These are phyloP conservation scores for Apiospora phragmitis DNA, from an alignment of 2,329 filamentous ascomycete species.

Conservation along the genomic window DNA sequence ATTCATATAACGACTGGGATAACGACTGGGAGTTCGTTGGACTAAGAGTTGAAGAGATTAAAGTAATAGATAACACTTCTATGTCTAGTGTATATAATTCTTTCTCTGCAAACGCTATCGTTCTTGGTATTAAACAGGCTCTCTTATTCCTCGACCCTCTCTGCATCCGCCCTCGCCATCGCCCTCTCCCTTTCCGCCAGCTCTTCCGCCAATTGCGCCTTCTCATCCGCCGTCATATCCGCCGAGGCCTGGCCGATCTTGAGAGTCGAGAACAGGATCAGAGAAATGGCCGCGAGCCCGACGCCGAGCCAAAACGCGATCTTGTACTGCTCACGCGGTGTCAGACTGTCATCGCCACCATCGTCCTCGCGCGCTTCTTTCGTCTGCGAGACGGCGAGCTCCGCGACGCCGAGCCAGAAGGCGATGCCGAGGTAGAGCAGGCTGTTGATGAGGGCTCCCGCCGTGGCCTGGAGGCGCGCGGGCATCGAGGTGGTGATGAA, in stretches of 20 bases:
- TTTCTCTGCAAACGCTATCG: not conserved
- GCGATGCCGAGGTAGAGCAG: conserved; percentile 72
- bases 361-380: conserved; percentile 21
- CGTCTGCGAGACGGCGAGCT: conserved; percentile 59
- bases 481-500: conserved; percentile 76
- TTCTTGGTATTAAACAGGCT: not conserved
- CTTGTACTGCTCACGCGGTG: conserved; percentile 28
- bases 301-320: conserved; percentile 33
- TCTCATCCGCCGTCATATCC: conserved; percentile 34
- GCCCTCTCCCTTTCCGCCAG: not conserved
- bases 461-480: conserved; percentile 66
- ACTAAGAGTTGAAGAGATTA: not conserved
- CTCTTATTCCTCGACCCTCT: not conserved
- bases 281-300: conserved; percentile 26
- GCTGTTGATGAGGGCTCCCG: conserved; percentile 70
- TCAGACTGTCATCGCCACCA: conserved; percentile 12
- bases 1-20: too few species aligned
- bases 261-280: conserved; percentile 27
- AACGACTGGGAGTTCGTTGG: not conserved
- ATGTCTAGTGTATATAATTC: not conserved
- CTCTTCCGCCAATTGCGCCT: conserved; percentile 19
- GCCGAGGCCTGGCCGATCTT: conserved; percentile 30
- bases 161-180: not conserved
- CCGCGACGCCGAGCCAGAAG: conserved; percentile 69
- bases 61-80: not conserved